Evolutionary conservation across 225 moss, liverwort and hornwort genomes (phyloP).

Genomic region (Sphagnum tenellum): DNA sequence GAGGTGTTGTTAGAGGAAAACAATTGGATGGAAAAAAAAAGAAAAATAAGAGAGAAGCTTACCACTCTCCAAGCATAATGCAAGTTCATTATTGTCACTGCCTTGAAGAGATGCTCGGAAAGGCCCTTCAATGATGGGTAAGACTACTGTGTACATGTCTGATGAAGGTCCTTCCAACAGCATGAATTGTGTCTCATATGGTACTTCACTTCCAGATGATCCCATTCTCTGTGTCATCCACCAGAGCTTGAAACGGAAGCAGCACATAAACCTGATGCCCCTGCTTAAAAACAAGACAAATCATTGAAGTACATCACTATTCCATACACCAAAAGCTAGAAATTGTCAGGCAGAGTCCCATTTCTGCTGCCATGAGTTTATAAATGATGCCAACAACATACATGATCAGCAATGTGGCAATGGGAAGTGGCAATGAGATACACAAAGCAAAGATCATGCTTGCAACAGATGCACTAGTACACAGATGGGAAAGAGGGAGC

Average conservation of each 20-base stretch:
- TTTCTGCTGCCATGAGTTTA: too few relatives aligned
- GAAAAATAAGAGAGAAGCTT: slow-evolving; percentile 6
- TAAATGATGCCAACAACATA: too few relatives aligned
- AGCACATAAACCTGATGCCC: slow-evolving; percentile 69
- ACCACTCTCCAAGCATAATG: slow-evolving; percentile 96
- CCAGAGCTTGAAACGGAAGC: slow-evolving; percentile 98
- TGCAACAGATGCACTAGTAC: too few relatives aligned
- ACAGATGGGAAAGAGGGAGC: too few relatives aligned
- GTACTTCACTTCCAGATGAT: slow-evolving; percentile 53
- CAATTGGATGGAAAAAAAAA: background rate
- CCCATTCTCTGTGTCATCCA: slow-evolving; percentile 99
- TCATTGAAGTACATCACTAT: background rate
- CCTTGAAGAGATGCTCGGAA: slow-evolving; percentile 90
- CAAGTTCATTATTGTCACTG: slow-evolving; percentile 46
- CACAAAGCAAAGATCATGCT: too few relatives aligned
- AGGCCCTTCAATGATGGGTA: slow-evolving; percentile 73
- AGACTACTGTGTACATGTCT: slow-evolving; percentile 49
- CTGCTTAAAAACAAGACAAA: slow-evolving; percentile 18
- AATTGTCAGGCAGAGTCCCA: too few relatives aligned
- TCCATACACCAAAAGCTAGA: too few relatives aligned
- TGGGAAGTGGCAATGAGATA: too few relatives aligned
- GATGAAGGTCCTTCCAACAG: slow-evolving; percentile 47
- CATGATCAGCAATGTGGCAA: too few relatives aligned
- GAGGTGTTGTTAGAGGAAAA: background rate
- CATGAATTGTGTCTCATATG: slow-evolving; percentile 86